phyloP scores from a whole-genome alignment of 176 grass and related monocot genomes.

The Juncus effusus region DNA sequence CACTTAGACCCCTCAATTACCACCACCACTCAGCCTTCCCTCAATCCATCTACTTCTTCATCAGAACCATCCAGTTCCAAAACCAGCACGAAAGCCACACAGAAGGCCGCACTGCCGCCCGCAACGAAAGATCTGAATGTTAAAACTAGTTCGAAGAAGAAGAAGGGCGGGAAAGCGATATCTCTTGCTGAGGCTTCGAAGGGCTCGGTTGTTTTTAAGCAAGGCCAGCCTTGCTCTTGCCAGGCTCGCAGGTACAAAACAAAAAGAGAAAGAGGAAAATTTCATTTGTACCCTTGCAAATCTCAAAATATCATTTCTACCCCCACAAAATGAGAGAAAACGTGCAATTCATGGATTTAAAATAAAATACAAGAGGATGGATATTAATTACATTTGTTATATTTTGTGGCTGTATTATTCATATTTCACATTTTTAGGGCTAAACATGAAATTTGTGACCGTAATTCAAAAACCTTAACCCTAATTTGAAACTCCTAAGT shows the following conservation, averaged over 20 bases:
- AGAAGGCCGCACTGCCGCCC: conserved; percentile 38
- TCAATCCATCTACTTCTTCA: conserved; percentile 49
- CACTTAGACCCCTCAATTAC: conserved; percentile 41
- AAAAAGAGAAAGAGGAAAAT: too few relatives aligned
- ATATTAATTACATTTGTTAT: too few relatives aligned
- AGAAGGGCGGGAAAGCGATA: conserved; percentile 66
- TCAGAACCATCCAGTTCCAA: conserved; percentile 41
- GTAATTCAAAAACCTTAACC: too few relatives aligned
- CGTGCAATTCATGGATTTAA: too few relatives aligned
- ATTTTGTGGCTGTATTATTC: too few relatives aligned
- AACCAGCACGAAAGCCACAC: conserved; percentile 47
- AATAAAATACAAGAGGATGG: too few relatives aligned
- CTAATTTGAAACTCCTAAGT: too few relatives aligned
- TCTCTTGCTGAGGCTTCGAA: conserved; percentile 83
- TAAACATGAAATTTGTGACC: too few relatives aligned
- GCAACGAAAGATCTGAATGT: conserved; percentile 45
- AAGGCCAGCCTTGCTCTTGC: conserved; percentile 91
- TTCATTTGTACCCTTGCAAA: too few relatives aligned
- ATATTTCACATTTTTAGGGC: too few relatives aligned
- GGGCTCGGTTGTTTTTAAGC: conserved; percentile 86
- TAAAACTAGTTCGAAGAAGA: conserved; percentile 65
- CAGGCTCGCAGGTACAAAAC: conserved; percentile 74
- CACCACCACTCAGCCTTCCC: conserved; percentile 21
- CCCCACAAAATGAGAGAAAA: too few relatives aligned
- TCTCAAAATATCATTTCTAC: too few relatives aligned